Evolutionary conservation across 305 asterid genomes (phyloP).

Genomic region (Ajuga reptans): DNA sequence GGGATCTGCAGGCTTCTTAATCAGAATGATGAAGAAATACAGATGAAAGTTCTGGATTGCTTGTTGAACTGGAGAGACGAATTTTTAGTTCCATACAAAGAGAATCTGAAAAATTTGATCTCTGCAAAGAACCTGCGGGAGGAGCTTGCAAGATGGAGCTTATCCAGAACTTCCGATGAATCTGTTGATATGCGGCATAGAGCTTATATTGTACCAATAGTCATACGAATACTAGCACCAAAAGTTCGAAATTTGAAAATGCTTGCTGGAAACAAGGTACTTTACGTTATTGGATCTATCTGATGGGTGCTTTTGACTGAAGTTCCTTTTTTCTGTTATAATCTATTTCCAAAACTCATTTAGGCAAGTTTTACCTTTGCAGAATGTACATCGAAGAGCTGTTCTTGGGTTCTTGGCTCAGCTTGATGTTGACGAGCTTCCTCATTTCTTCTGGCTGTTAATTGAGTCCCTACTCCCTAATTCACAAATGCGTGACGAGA

Average conservation of each 20-base stretch:
- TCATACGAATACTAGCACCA: conserved; percentile 63
- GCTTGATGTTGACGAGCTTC: conserved; percentile 82
- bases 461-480: conserved; percentile 49
- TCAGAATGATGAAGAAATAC: conserved; percentile 80
- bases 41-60: conserved; percentile 83
- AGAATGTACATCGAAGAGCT: conserved; percentile 81
- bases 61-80: conserved; percentile 88
- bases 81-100: conserved; percentile 62
- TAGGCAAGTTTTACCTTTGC: conserved; percentile 26
- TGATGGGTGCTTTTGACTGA: neutral
- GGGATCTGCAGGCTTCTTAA: conserved; percentile 65
- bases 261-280: conserved; percentile 79
- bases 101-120: conserved; percentile 66
- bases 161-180: conserved; percentile 52
- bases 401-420: conserved; percentile 79
- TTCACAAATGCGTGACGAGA: conserved; percentile 38
- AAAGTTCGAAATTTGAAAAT: conserved; percentile 76
- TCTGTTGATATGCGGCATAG: conserved; percentile 61
- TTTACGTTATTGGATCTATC: conserved; percentile 6
- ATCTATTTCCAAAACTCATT: conserved; percentile 17
- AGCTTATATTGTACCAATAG: conserved; percentile 59
- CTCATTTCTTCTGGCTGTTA: conserved; percentile 71
- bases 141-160: conserved; percentile 86
- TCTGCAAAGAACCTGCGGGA: conserved; percentile 58
- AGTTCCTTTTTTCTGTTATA: neutral